Evolutionary conservation across 352 stramenopile species (phyloP).

Genomic region (Elongisporangium prolatum): DNA sequence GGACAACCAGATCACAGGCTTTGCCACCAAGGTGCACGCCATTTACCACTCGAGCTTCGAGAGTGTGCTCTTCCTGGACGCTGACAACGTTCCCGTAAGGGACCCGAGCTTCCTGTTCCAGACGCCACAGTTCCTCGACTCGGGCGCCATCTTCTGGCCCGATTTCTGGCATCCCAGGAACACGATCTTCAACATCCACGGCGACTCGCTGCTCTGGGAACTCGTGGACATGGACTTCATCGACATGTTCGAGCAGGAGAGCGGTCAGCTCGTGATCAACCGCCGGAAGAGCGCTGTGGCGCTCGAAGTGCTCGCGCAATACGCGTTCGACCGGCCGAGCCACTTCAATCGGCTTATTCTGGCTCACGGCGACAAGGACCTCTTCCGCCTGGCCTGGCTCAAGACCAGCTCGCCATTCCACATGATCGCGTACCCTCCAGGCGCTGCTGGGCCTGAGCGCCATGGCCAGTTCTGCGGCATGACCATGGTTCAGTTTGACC

Average conservation of each 20-base stretch:
- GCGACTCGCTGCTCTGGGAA: constrained; percentile 52
- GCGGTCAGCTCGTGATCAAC: constrained; percentile 68
- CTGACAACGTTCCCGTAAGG: constrained; percentile 56
- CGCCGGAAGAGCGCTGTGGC: constrained; percentile 25
- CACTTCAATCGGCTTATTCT: constrained; percentile 57
- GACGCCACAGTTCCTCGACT: constrained; percentile 28
- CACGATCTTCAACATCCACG: constrained; percentile 71
- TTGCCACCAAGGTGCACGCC: constrained; percentile 66
- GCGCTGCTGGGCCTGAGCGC: constrained; percentile 26
- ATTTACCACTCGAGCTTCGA: constrained; percentile 62
- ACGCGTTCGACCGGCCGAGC: constrained; percentile 51
- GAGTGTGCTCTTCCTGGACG: constrained; percentile 71
- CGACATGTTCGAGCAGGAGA: constrained; percentile 82
- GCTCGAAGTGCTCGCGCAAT: constrained; percentile 58
- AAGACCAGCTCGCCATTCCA: constrained; percentile 54
- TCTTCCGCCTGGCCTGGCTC: constrained; percentile 78
- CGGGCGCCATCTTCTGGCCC: constrained; percentile 67
- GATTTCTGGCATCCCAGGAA: constrained; percentile 72
- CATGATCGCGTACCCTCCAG: constrained; percentile 56
- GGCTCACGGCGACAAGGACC: constrained; percentile 73
- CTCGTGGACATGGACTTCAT: constrained; percentile 55
- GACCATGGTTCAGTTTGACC: constrained; percentile 72
- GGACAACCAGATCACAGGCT: constrained; percentile 36
- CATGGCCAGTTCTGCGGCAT: constrained; percentile 59
- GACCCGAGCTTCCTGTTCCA: constrained; percentile 70